These are phyloP conservation scores for Barnettozyma pratensis DNA, from an alignment of 805 yeast genomes.

Conservation along the genomic window DNA sequence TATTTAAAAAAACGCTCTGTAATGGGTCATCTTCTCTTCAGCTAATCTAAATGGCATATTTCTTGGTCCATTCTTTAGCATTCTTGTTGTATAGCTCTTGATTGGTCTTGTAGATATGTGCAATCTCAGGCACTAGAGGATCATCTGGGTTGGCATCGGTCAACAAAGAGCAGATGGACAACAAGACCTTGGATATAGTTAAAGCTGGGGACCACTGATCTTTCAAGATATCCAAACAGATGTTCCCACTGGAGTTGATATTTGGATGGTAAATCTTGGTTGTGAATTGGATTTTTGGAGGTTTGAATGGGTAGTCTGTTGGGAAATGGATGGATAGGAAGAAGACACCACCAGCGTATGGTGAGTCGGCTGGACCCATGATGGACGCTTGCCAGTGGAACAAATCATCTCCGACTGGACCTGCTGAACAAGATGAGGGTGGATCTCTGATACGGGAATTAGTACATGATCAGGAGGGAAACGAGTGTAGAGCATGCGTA, in stretches of 20 bases:
- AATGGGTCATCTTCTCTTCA: too few species aligned
- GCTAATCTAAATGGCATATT: conserved; percentile 66
- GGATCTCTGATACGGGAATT: conserved; percentile 66
- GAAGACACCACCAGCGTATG: conserved; percentile 87
- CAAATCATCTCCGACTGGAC: conserved; percentile 96
- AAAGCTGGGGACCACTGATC: conserved; percentile 99
- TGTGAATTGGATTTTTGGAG: conserved; percentile 78
- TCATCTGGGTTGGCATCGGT: conserved; percentile 99
- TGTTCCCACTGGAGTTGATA: conserved; percentile 84
- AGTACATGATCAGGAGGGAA: conserved; percentile 10
- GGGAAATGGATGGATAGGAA: conserved; percentile 97
- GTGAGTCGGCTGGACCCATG: conserved; percentile 98
- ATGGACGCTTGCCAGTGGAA: conserved; percentile 99
- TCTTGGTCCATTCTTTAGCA: conserved; percentile 98
- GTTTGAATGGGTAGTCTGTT: conserved; percentile 98
- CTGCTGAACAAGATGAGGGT: conserved; percentile 98
- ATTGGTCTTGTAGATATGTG: conserved; percentile 93
- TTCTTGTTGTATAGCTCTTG: conserved; percentile 92
- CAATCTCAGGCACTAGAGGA: conserved; percentile 98
- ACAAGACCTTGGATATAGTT: conserved; percentile 90
- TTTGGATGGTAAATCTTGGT: conserved; percentile 88
- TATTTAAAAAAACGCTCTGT: background rate
- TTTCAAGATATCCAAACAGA: conserved; percentile 89
- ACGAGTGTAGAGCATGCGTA: background rate
- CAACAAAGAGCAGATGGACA: conserved; percentile 90